Percentiles rank a stretch among this genome's conserved stretches.
Evolutionary conservation across 2,329 filamentous ascomycete species (phyloP).

Genomic region (Cyclaneusma minus): DNA sequence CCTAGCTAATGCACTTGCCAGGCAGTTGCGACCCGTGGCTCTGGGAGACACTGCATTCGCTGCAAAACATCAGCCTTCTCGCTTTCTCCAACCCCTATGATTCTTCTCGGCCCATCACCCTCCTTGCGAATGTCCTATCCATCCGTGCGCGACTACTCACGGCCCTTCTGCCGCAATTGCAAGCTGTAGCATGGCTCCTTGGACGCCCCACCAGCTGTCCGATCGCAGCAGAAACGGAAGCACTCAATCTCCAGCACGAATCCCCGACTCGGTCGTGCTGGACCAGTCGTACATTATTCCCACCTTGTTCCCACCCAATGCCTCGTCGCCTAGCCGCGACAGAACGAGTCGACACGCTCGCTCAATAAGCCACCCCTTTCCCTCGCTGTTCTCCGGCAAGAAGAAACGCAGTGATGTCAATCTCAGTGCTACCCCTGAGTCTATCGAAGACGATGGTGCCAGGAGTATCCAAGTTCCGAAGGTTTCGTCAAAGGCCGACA

Average conservation of each 20-base stretch:
- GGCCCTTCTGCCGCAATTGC: no score
- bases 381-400: constrained; percentile 50
- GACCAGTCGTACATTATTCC: constrained; percentile 17
- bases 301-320: constrained; percentile 9
- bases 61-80: no score
- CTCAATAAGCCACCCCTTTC: constrained; percentile 70
- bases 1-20: no score
- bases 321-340: constrained; percentile 3
- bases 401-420: constrained; percentile 31
- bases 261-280: constrained; percentile 17
- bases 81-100: no score
- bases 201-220: no score
- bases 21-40: no score
- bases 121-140: no score
- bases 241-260: constrained; percentile 10
- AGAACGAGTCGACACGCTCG: constrained; percentile 12
- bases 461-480: constrained; percentile 9
- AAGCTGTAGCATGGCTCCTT: no score
- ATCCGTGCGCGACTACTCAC: no score
- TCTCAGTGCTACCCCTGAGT: constrained; percentile 25
- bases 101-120: no score
- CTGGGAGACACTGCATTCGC: no score
- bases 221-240: no score
- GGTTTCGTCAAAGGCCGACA: constrained; percentile 5
- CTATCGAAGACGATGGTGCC: constrained; percentile 29